phyloP scores from a whole-genome alignment of 257 asterid species.

The Salvia splendens region DNA sequence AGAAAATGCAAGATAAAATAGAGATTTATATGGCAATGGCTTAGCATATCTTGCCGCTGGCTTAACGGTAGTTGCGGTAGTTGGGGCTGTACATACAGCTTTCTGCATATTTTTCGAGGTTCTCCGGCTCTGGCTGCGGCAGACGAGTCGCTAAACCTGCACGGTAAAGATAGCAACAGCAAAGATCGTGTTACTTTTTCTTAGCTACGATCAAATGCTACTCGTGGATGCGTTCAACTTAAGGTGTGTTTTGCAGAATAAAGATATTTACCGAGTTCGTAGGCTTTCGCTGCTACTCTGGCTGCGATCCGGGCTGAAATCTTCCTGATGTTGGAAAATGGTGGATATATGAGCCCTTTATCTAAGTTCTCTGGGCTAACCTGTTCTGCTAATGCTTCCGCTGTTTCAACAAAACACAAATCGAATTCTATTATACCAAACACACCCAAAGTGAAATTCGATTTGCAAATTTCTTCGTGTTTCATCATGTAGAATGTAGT shows the following conservation, averaged over 20 bases:
- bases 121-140: slow-evolving; percentile 59
- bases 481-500: neutral
- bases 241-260: too few relatives aligned
- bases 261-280: slow-evolving; percentile 68
- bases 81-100: slow-evolving; percentile 99
- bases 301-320: slow-evolving; percentile 97
- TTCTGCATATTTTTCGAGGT: slow-evolving; percentile 70
- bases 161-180: neutral
- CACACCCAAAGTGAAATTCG: neutral
- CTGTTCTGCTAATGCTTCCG: slow-evolving; percentile 88
- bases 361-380: slow-evolving; percentile 78
- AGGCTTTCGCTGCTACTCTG: slow-evolving; percentile 86
- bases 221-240: neutral
- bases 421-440: too few relatives aligned
- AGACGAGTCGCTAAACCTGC: slow-evolving; percentile 95
- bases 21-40: neutral
- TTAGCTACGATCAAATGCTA: too few relatives aligned
- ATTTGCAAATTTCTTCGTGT: too few relatives aligned
- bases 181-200: too few relatives aligned
- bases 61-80: slow-evolving; percentile 79
- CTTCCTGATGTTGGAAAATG: slow-evolving; percentile 79
- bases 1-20: neutral
- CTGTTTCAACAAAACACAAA: slow-evolving; percentile 50
- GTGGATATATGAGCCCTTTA: slow-evolving; percentile 88
- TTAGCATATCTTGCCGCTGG: neutral